These are phyloP conservation scores for Ilyonectria robusta DNA, from an alignment of 2,329 filamentous ascomycete genomes.

Conservation along the genomic window DNA sequence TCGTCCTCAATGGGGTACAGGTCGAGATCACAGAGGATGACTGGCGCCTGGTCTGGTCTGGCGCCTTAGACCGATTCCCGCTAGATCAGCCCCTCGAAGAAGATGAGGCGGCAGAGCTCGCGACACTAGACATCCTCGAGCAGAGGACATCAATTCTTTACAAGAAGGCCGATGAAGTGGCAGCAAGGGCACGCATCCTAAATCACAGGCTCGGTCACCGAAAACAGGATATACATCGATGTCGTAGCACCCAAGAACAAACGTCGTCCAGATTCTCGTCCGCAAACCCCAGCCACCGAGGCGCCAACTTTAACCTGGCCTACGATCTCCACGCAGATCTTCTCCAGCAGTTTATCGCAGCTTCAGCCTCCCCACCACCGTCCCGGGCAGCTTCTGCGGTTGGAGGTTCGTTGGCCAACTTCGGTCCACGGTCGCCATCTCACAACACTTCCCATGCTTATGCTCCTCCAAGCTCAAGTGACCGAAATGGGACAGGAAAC, in stretches of 20 bases:
- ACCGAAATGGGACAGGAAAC: conserved; percentile 35
- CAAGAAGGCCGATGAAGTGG: conserved; percentile 83
- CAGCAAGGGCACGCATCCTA: conserved; percentile 76
- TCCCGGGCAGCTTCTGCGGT: conserved; percentile 49
- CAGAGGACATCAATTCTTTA: conserved; percentile 82
- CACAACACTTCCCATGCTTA: conserved; percentile 41
- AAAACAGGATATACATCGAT: conserved; percentile 50
- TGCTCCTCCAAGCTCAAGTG: conserved; percentile 3
- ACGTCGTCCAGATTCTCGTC: conserved; percentile 56
- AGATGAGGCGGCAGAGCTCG: conserved; percentile 88
- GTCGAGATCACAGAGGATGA: conserved; percentile 92
- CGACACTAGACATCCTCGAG: conserved; percentile 87
- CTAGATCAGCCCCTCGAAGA: conserved; percentile 86
- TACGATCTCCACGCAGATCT: conserved; percentile 69
- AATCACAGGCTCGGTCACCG: conserved; percentile 76
- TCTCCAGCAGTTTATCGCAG: conserved; percentile 65
- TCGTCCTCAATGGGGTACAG: conserved; percentile 83
- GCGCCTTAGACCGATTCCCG: conserved; percentile 83
- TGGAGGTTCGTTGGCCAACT: conserved; percentile 42
- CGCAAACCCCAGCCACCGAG: conserved; percentile 48
- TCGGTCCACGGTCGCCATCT: conserved; percentile 47
- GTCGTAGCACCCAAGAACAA: conserved; percentile 48
- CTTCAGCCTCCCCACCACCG: conserved; percentile 40
- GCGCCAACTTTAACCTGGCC: conserved; percentile 48
- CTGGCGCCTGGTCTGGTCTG: conserved; percentile 86